These are phyloP conservation scores for Pyronema domesticum DNA, from an alignment of 495 filamentous ascomycete species.

Conservation along the genomic window DNA sequence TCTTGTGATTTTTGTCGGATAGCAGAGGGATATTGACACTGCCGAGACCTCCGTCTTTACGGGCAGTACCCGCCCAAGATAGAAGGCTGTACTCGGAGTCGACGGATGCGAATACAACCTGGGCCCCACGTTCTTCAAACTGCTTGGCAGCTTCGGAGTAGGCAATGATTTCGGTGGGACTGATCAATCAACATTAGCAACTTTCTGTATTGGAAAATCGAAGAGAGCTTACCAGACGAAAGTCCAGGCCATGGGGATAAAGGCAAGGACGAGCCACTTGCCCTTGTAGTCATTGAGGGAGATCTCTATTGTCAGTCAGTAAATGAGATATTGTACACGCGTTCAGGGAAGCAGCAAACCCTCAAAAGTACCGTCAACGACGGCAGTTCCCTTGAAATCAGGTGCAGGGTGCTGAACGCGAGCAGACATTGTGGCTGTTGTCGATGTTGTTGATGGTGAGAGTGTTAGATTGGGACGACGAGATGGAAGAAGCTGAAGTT, in stretches of 20 bases:
- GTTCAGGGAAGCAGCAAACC: constrained; percentile 14
- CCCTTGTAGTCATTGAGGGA: constrained; percentile 30
- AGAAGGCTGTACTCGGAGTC: constrained; percentile 36
- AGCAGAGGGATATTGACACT: constrained; percentile 36
- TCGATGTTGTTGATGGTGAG: constrained; percentile 30
- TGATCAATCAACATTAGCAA: constrained; percentile 5
- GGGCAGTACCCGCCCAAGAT: constrained; percentile 34
- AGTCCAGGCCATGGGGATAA: constrained; percentile 38
- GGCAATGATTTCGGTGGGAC: constrained; percentile 35
- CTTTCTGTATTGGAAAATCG: background rate
- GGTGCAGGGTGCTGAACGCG: constrained; percentile 38
- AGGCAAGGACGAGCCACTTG: constrained; percentile 34
- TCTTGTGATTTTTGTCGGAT: constrained; percentile 38
- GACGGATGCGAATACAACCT: constrained; percentile 38
- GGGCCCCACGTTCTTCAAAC: constrained; percentile 29
- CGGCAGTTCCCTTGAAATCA: constrained; percentile 31
- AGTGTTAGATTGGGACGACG: no score
- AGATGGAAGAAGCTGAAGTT: no score
- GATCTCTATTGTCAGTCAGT: constrained; percentile 28
- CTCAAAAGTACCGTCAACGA: constrained; percentile 32
- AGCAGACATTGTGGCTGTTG: constrained; percentile 36
- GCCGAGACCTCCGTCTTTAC: constrained; percentile 38
- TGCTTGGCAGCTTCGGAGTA: constrained; percentile 30
- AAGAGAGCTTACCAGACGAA: constrained; percentile 29
- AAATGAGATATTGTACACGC: constrained; percentile 16